Conservation (phyloP, 1,284 basidiomycete species). For the Moniliophthora roreri region DNA sequence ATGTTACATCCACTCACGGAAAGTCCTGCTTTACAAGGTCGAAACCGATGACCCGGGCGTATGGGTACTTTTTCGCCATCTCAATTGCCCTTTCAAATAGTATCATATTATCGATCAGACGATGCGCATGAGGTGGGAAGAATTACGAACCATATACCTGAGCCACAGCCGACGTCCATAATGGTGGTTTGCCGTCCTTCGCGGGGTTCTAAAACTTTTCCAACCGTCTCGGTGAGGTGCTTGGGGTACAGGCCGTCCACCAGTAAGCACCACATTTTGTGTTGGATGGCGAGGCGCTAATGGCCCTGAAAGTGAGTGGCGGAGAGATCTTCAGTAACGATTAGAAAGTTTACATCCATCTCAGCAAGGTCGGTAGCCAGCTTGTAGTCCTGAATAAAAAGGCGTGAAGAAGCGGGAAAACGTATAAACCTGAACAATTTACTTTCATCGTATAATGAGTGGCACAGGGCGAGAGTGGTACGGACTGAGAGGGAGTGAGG, state of each 20-base stretch:
- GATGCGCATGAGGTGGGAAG: not conserved
- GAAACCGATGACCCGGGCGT: slow-evolving; percentile 22
- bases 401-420: not conserved
- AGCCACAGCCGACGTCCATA: slow-evolving; percentile 28
- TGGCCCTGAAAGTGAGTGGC: too few relatives aligned
- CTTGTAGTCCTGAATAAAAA: slow-evolving; percentile 9
- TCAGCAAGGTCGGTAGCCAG: slow-evolving; percentile 12
- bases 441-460: not conserved
- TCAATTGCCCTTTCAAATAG: slow-evolving; percentile 22
- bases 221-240: slow-evolving; percentile 8
- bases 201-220: slow-evolving; percentile 2
- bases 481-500: not conserved
- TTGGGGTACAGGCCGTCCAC: slow-evolving; percentile 24
- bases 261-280: slow-evolving; percentile 12
- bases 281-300: slow-evolving; percentile 14
- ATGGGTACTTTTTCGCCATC: slow-evolving; percentile 23
- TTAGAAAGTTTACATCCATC: slow-evolving; percentile 10
- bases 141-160: slow-evolving; percentile 24
- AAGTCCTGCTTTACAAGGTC: slow-evolving; percentile 20
- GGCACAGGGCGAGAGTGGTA: not conserved
- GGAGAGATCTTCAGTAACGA: too few relatives aligned
- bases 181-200: slow-evolving; percentile 12
- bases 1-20: slow-evolving; percentile 13
- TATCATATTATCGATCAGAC: not conserved
- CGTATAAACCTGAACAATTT: not conserved